These are phyloP conservation scores for Oehlia diaphana DNA, from an alignment of 192 early-diverging fungal species.

Conservation along the genomic window DNA sequence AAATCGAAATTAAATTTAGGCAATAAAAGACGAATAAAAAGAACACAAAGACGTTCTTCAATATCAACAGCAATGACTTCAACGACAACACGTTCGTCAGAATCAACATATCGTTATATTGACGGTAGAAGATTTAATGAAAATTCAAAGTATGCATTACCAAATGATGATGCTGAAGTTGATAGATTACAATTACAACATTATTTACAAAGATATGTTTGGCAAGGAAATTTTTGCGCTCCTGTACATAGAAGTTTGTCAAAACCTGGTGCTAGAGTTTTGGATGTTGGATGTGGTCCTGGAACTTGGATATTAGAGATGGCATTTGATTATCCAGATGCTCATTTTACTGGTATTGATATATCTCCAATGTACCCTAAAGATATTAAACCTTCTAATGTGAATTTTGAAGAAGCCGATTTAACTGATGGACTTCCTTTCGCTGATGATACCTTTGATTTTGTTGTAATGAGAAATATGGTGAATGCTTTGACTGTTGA, in stretches of 20 bases:
- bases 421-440: slow-evolving; percentile 33
- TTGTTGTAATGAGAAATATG: slow-evolving; percentile 37
- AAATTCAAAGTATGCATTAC: slow-evolving; percentile 43
- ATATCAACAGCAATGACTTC: neutral
- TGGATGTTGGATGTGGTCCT: slow-evolving; percentile 20
- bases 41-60: neutral
- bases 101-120: slow-evolving; percentile 8
- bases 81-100: neutral
- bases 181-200: slow-evolving; percentile 33
- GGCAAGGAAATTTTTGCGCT: slow-evolving; percentile 11
- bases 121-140: slow-evolving; percentile 24
- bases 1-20: neutral
- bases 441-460: slow-evolving; percentile 36
- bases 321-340: slow-evolving; percentile 34
- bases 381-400: slow-evolving; percentile 40
- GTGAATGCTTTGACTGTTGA: slow-evolving; percentile 21
- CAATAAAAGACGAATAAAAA: neutral
- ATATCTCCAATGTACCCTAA: slow-evolving; percentile 42
- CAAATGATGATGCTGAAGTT: slow-evolving; percentile 51
- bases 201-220: slow-evolving; percentile 11
- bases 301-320: slow-evolving; percentile 32
- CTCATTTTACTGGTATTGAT: slow-evolving; percentile 37
- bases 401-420: slow-evolving; percentile 32
- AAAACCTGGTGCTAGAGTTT: neutral
- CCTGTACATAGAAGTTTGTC: neutral